Base-by-base conservation (phyloP, 2,329 filamentous ascomycete species). In the Parastagonospora avenae region DNA sequence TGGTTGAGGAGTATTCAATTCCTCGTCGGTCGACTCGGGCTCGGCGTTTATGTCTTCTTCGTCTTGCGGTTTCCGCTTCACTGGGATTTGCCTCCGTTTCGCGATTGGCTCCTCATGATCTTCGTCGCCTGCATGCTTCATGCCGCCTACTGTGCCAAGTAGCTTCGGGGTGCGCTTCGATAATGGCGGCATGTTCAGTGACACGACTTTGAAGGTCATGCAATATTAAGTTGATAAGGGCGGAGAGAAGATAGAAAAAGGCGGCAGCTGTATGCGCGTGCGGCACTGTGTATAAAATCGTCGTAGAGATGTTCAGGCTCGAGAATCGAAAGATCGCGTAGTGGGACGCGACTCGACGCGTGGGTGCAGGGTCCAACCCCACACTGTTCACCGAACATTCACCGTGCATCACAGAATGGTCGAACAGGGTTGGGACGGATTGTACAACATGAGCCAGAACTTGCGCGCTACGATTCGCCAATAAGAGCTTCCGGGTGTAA, bases 111-210 rank as follows among this genome's bases (percentile, higher is more conserved):
- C 66, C 24, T 72, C 68, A 43, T 77, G 74, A 40, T 77, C 69
- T 1, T 74, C 62, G 4, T 62, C 48, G 5, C 54, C 66, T 14
- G 74, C 76, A 60, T 78, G 73, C 27, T 57, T 57, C 47, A 68
- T 69, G 29, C 66, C 64, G 1, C 51, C 41, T 4, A 77, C 73
- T 5, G 10, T 63, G 8, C 48, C 50, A 7, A 77, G 61, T 7
- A 78, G 59, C 24, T 29, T 54, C 3, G 42, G 19, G 11, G 48
- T 50, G 16, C 54, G 40, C 37, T 52, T 55, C 10, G 15, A 37
- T 30, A 65, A 44, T 11, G 10, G 38, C 8, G 50, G 46, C 59
- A 67, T 66, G 42, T 45, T 38, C 19, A 24, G 19, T 24, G 19
- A 24, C 19, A 24, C 19, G 19, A 24, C 5, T 24, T 24, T 24